Evolutionary conservation across 2,329 filamentous ascomycete genomes (phyloP).

Genomic region (Hypoxylon sp.): DNA sequence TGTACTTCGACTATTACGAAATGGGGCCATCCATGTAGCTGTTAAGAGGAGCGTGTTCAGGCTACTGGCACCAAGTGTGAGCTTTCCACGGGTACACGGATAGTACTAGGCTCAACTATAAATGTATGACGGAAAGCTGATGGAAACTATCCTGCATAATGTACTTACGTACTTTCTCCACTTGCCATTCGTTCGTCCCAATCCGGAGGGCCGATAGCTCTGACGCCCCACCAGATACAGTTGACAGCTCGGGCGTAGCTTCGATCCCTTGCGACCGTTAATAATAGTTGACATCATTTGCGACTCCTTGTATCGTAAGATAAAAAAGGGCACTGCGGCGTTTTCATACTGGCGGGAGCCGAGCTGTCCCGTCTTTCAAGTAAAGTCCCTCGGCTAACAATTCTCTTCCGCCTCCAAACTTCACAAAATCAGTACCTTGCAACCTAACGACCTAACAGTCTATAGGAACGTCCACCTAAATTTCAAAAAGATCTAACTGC

Average conservation of each 20-base stretch:
- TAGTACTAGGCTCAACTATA: neutral
- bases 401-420: neutral
- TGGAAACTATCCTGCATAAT: conserved; percentile 7
- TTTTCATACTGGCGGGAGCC: conserved; percentile 7
- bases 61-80: neutral
- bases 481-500: no score
- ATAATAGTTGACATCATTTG: conserved; percentile 41
- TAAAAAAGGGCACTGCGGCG: conserved; percentile 4
- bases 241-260: neutral
- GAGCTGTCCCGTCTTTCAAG: conserved; percentile 5
- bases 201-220: neutral
- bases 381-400: conserved; percentile 1
- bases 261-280: conserved; percentile 8
- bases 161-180: neutral
- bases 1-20: neutral
- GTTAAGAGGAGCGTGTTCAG: neutral
- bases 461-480: neutral
- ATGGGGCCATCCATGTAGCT: neutral
- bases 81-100: neutral
- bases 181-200: no score
- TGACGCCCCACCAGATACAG: neutral
- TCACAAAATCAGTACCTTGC: neutral
- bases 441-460: neutral
- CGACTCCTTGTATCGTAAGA: conserved; percentile 16
- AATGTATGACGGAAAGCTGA: conserved; percentile 21